These are phyloP conservation scores for Aureobasidium lini DNA, from an alignment of 2,329 filamentous ascomycete species.

Conservation along the genomic window DNA sequence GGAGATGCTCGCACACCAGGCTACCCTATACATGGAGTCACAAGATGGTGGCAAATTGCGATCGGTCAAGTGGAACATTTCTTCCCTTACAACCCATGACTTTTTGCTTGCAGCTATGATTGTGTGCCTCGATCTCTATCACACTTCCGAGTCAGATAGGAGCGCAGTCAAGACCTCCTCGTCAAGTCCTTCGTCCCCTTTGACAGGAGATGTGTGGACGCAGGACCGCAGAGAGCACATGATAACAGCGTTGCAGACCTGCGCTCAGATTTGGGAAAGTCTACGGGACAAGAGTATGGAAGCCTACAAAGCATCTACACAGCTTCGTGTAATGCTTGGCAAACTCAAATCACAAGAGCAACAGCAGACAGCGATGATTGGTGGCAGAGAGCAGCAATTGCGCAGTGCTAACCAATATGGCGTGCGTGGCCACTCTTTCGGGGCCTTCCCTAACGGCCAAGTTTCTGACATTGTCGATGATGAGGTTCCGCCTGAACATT, in stretches of 20 bases:
- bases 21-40: constrained; percentile 66
- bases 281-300: constrained; percentile 75
- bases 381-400: constrained; percentile 10
- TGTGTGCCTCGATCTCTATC: constrained; percentile 73
- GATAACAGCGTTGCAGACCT: constrained; percentile 64
- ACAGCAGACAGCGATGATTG: constrained; percentile 16
- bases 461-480: constrained; percentile 39
- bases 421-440: constrained; percentile 17
- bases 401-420: neutral
- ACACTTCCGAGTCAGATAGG: constrained; percentile 45
- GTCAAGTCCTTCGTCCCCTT: constrained; percentile 19
- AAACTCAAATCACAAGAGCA: constrained; percentile 56
- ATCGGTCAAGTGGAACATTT: constrained; percentile 70
- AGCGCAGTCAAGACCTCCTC: constrained; percentile 25
- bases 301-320: constrained; percentile 74
- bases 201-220: constrained; percentile 32
- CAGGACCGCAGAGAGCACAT: constrained; percentile 58
- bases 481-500: constrained; percentile 52
- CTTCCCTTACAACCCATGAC: constrained; percentile 72
- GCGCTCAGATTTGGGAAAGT: constrained; percentile 71
- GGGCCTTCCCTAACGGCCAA: constrained; percentile 27
- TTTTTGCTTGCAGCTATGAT: constrained; percentile 83
- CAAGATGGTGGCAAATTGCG: constrained; percentile 64
- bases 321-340: constrained; percentile 76
- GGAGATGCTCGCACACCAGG: constrained; percentile 70